These are phyloP conservation scores for Rhodotorula toruloides DNA, from an alignment of 768 basidiomycete genomes.

Conservation along the genomic window DNA sequence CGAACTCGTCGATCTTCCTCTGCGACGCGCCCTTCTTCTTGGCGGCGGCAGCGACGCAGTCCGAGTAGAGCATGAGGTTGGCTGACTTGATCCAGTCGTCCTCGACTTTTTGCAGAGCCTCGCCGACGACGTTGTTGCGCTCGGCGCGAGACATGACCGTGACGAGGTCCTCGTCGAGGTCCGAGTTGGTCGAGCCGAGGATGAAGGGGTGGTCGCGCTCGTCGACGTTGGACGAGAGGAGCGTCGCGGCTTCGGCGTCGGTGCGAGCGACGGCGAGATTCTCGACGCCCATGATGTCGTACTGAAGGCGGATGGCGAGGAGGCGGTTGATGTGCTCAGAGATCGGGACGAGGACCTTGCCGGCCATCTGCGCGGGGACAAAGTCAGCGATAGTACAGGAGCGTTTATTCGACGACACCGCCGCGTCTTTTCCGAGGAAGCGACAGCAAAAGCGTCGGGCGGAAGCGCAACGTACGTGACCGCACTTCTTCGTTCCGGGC, in stretches of 20 bases:
- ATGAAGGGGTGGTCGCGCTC: conserved; percentile 97
- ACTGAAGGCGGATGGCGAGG: conserved; percentile 92
- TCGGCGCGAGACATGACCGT: conserved; percentile 79
- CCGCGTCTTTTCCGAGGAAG: no score
- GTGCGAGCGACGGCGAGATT: conserved; percentile 91
- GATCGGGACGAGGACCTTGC: conserved; percentile 94
- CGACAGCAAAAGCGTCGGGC: conserved; percentile 64
- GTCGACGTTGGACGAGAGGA: conserved; percentile 95
- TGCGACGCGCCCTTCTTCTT: conserved; percentile 52
- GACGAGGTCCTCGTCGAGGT: conserved; percentile 60
- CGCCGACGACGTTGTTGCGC: conserved; percentile 67
- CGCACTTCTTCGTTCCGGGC: conserved; percentile 85
- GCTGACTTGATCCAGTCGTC: conserved; percentile 79
- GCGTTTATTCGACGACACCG: no score
- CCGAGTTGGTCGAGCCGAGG: conserved; percentile 77
- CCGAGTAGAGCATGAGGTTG: conserved; percentile 70
- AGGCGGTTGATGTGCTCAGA: conserved; percentile 97
- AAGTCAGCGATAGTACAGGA: not conserved
- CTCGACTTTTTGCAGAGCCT: conserved; percentile 77
- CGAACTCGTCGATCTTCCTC: conserved; percentile 59
- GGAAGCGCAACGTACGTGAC: conserved; percentile 75
- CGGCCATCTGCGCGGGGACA: conserved; percentile 79
- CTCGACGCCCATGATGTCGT: conserved; percentile 96
- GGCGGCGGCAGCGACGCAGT: conserved; percentile 61
- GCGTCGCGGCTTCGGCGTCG: conserved; percentile 94